phyloP scores from a whole-genome alignment of 2,329 filamentous ascomycete genomes.

The Aspergillus pseudoterreus region DNA sequence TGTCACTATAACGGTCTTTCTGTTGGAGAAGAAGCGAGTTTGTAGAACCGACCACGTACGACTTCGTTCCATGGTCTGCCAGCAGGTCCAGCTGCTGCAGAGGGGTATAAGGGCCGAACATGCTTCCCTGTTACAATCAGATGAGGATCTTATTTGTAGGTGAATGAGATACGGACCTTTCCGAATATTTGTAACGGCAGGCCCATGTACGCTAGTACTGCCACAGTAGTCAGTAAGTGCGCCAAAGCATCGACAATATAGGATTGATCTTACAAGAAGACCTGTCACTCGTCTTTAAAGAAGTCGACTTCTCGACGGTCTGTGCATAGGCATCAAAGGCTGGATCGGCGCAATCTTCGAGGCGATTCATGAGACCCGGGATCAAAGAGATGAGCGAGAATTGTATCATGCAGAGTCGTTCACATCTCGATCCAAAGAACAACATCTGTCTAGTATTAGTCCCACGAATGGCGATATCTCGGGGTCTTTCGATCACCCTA shows the following conservation, averaged over 20 bases:
- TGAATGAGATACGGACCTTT: slow-evolving; percentile 53
- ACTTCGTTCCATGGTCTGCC: slow-evolving; percentile 90
- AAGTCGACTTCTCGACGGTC: slow-evolving; percentile 71
- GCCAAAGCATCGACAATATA: background rate
- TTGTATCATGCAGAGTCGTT: slow-evolving; percentile 95
- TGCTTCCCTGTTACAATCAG: slow-evolving; percentile 65
- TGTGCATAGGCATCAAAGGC: slow-evolving; percentile 80
- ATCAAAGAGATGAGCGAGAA: slow-evolving; percentile 95
- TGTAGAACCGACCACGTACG: slow-evolving; percentile 94
- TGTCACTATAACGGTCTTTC: slow-evolving; percentile 91
- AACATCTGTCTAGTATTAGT: slow-evolving; percentile 66
- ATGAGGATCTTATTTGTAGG: background rate
- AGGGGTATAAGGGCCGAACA: slow-evolving; percentile 95
- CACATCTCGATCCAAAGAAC: slow-evolving; percentile 96
- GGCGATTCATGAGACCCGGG: slow-evolving; percentile 80
- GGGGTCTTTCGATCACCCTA: slow-evolving; percentile 33
- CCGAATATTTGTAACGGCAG: slow-evolving; percentile 92
- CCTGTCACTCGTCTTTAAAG: slow-evolving; percentile 85
- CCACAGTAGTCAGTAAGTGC: slow-evolving; percentile 18
- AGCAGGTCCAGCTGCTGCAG: slow-evolving; percentile 92
- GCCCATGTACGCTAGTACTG: slow-evolving; percentile 87
- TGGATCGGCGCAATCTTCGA: slow-evolving; percentile 96
- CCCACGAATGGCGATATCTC: background rate
- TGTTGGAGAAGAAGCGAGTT: slow-evolving; percentile 93
- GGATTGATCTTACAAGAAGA: slow-evolving; percentile 59